Base-by-base conservation (phyloP, 371 early-diverging fungal genomes). In the Dichotomocladium elegans region DNA sequence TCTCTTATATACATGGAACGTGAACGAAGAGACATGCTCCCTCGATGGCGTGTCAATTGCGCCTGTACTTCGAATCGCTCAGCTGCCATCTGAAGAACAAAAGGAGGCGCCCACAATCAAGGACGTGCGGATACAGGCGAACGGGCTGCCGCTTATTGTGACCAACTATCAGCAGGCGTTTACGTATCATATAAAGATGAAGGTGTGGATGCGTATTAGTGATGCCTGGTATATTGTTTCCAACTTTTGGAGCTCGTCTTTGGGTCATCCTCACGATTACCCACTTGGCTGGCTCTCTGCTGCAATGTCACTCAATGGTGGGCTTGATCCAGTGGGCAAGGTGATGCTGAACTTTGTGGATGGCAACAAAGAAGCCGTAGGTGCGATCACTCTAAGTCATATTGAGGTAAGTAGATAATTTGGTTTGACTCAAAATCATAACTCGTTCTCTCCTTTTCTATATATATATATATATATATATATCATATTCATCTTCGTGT, bases 161-260 rank as follows among this genome's bases (percentile, higher is more conserved):
- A 84, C 91, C 0, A 82, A 88, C 12, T 72, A 81, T 25, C 83
- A 86, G 4, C 83, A 89, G 41, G 82, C 85, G n/a, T 94, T 78
- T 64, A 70, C 81, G 2, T 94, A 88, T 60, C 85, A 88, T 56
- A 45, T 66, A 4, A 64, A 57, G 10, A 85, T 93, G 87, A 77
- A 77, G 51, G 58, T 68, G 10, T 95, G 93, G 93, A 61, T 87
- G 30, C 76, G 87, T 17, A 74, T 92, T 5, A 79, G 73, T 47
- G 89, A 90, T 60, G 77, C 83, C 0, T 74, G 75, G 71, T 85
- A 73, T 44, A 73, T 68, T 27, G 64, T 71, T 1, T 83, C 86
- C 1, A 82, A 83, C 28, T 81, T 81, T 49, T 80, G 71, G 76
- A 72, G 73, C 11, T 51, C 76, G 3, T 64, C 47, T 11, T 40